Base-by-base conservation (phyloP, 345 rosid species). In the Nasturtium officinale region DNA sequence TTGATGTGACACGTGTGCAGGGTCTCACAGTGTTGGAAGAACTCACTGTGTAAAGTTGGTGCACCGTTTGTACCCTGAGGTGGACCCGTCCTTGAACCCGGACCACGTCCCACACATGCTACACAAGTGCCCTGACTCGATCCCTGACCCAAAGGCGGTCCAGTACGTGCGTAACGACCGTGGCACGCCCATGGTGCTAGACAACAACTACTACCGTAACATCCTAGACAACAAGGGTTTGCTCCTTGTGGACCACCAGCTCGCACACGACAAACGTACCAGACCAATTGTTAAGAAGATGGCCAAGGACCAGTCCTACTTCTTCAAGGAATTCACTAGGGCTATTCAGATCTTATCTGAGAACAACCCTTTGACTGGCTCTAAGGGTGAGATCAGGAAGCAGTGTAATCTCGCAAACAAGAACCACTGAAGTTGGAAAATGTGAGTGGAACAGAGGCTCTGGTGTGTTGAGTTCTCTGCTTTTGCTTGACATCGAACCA, bases 81-180 rank as follows among this genome's bases (percentile, higher is more conserved):
- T 90, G 7, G 98, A 88, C 78, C 84, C 96, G 0, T 83, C 69
- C 26, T 73, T 94, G 18, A 89, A 94, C 89, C 89, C 97, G 0
- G 87, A 87, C 82, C 98, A 94, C 65, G 81, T 90, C 11, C 81
- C 72, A 35, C 97, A 94, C 86, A 90, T 94, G 98, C 89, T 94
- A 46, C 83, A 90, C 80, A 91, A 91, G 77, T 94, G 98, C 64
- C 98, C 98, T 1, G 95, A 94, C 59, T 72, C 92, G n/a, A 89
- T 94, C 80, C 98, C 95, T 9, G 97, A 94, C 78, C 97, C 97
- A 0, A 94, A 94, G 73, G 96, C 96, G 0, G 98, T 91, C 11
- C 96, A 94, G 72, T 94, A 94, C 56, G 98, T 94, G 77, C 87
- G 98, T 73, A 94, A 94, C 37, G 98, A 94, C 86, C 81, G 96